A percentile compares a stretch with the other conserved stretches of the same genome.
phyloP scores from a whole-genome alignment of 805 yeast species.

The Candida rishiriensis region DNA sequence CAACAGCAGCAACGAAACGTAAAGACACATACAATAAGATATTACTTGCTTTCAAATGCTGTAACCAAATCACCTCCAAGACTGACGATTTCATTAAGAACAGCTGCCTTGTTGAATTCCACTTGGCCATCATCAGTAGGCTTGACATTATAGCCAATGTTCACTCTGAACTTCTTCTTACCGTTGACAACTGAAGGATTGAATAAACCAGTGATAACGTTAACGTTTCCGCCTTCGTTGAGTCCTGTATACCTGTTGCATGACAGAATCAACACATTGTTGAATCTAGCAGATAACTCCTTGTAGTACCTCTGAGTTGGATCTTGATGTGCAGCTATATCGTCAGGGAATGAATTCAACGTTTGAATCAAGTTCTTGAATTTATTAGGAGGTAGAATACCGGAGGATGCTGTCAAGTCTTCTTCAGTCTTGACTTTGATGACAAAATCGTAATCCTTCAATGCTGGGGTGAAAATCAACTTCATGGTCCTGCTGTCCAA shows the following conservation, averaged over 20 bases:
- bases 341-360: conserved; percentile 38
- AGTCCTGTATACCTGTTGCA: conserved; percentile 51
- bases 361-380: conserved; percentile 55
- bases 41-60: conserved; percentile 20
- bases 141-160: conserved; percentile 65
- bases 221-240: conserved; percentile 42
- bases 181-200: conserved; percentile 54
- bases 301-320: conserved; percentile 54
- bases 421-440: conserved; percentile 45
- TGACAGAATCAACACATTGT: conserved; percentile 68
- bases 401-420: conserved; percentile 44
- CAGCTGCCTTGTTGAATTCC: conserved; percentile 63
- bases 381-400: conserved; percentile 48
- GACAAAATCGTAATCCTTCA: conserved; percentile 79
- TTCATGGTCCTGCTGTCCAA: conserved; percentile 37
- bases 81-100: conserved; percentile 64
- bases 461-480: conserved; percentile 72
- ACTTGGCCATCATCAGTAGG: conserved; percentile 54
- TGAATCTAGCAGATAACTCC: conserved; percentile 60
- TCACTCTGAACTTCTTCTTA: conserved; percentile 71
- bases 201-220: conserved; percentile 76
- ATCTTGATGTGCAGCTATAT: conserved; percentile 38
- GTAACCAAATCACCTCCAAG: conserved; percentile 63
- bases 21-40: no score
- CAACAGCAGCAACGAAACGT: no score